Evolutionary conservation across 306 rosid species (phyloP).

Genomic region (Ammopiptanthus mongolicus): DNA sequence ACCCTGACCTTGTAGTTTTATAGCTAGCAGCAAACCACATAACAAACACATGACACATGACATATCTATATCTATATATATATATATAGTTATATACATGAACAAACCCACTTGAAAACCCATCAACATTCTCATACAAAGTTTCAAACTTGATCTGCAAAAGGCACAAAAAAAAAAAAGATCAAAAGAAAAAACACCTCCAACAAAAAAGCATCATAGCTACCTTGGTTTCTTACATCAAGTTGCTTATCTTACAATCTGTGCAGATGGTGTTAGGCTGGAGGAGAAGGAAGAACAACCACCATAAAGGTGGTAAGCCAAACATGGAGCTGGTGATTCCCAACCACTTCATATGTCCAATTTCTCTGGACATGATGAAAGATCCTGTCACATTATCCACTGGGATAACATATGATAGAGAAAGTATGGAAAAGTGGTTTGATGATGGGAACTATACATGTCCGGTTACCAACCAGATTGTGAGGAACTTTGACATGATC

Average conservation of each 20-base stretch:
- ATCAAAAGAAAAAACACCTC: neutral
- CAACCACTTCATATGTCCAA: constrained; percentile 59
- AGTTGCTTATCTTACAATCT: neutral
- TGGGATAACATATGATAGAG: constrained; percentile 77
- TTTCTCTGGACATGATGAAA: constrained; percentile 67
- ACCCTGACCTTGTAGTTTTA: neutral
- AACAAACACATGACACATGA: constrained; percentile 13
- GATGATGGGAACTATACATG: constrained; percentile 62
- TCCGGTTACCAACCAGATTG: constrained; percentile 53
- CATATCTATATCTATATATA: neutral
- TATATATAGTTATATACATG: neutral
- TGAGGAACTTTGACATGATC: constrained; percentile 48
- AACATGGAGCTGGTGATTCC: constrained; percentile 46
- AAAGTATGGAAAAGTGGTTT: constrained; percentile 61
- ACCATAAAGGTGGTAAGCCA: constrained; percentile 1
- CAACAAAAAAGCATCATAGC: neutral
- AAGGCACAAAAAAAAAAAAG: neutral
- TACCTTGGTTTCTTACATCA: neutral
- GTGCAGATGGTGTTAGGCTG: constrained; percentile 56
- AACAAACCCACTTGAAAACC: constrained; percentile 9
- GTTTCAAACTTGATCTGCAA: constrained; percentile 17
- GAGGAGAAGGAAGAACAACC: constrained; percentile 36
- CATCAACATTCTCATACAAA: constrained; percentile 12
- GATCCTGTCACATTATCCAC: constrained; percentile 81
- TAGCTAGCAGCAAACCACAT: neutral